These are phyloP conservation scores for Paraphoma sp. DNA, from an alignment of 2,329 filamentous ascomycete species.

Conservation along the genomic window DNA sequence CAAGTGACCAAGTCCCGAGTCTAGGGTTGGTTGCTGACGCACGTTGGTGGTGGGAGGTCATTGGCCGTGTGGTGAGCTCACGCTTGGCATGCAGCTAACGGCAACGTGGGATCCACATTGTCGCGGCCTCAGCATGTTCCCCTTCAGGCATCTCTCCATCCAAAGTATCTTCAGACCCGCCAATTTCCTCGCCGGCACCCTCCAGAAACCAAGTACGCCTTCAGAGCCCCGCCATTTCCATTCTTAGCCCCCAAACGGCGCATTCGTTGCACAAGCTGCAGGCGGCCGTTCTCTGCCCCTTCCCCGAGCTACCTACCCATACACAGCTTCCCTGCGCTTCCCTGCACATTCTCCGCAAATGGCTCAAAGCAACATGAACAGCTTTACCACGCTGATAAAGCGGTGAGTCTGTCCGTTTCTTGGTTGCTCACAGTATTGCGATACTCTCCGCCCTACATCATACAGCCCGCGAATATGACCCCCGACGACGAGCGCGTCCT, in stretches of 20 bases:
- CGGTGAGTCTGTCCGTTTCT: constrained; percentile 66
- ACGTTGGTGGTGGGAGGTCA: constrained; percentile 1
- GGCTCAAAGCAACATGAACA: constrained; percentile 89
- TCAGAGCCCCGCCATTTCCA: neutral
- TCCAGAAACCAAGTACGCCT: neutral
- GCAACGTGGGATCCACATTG: constrained; percentile 10
- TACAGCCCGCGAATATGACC: constrained; percentile 6
- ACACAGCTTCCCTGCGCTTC: constrained; percentile 30
- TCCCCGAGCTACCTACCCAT: constrained; percentile 22
- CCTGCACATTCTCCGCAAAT: constrained; percentile 56
- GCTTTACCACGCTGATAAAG: constrained; percentile 96
- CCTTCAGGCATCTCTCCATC: constrained; percentile 1
- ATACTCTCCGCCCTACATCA: neutral
- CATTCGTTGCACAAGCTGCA: constrained; percentile 26
- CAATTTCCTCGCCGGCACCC: neutral
- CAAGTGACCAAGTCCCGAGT: neutral
- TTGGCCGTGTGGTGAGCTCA: neutral
- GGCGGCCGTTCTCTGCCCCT: constrained; percentile 30
- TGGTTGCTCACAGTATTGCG: neutral
- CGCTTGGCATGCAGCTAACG: constrained; percentile 23
- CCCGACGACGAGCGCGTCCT: constrained; percentile 17
- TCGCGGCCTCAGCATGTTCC: neutral
- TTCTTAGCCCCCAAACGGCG: constrained; percentile 1
- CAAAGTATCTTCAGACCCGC: neutral
- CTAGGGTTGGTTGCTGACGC: constrained; percentile 6